Evolutionary conservation across 306 rosid species (phyloP), one percentile per base, ranked within the genome.

Genomic region (Sphenostylis stenocarpa): DNA sequence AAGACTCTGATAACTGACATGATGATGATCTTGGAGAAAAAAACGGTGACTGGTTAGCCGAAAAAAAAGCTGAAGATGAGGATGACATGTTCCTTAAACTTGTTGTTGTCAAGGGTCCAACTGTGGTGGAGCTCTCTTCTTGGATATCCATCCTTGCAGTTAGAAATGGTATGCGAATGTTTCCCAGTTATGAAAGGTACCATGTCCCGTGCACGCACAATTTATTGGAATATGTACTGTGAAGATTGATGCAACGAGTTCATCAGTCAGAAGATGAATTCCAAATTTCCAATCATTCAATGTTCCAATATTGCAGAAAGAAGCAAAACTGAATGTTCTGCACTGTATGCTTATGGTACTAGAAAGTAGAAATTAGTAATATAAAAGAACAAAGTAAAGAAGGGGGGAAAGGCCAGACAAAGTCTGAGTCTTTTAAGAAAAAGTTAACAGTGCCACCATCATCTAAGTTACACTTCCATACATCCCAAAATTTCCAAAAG

Each of bases 21-120:
- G 98, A 48, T 4, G 98, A 43, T 7, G 93, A 80, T 82, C 96
- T 89, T 38, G 98, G 98, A 79, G 96, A 93, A 80, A 90, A 90
- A 77, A 93, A 91, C 0, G 98, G 98, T 5, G 98, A 93, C 82
- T 91, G 98, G 49, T 86, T 87, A 16, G 96, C 98, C 7, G 98
- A 93, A 70, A 86, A 87, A 70, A 93, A 93, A 4, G 87, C 84
- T 4, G 96, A 90, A 70, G 98, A 93, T 12, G 98, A 89, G 0
- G 98, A 87, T 0, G 96, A 93, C 87, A 88, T 75, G 57, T 90
- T 93, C 81, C 96, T 89, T 31, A 70, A 58, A 65, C 91, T 86
- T 39, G 85, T 82, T 67, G 89, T 85, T 34, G 66, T 84, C 76
- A 85, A 63, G 64, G 92, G 85, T 72, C 84, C 82, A 23, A 86